A percentile compares a stretch with the other conserved stretches of the same genome.
Evolutionary conservation across 805 yeast genomes (phyloP).

Genomic region (Allodekkera sacchari): DNA sequence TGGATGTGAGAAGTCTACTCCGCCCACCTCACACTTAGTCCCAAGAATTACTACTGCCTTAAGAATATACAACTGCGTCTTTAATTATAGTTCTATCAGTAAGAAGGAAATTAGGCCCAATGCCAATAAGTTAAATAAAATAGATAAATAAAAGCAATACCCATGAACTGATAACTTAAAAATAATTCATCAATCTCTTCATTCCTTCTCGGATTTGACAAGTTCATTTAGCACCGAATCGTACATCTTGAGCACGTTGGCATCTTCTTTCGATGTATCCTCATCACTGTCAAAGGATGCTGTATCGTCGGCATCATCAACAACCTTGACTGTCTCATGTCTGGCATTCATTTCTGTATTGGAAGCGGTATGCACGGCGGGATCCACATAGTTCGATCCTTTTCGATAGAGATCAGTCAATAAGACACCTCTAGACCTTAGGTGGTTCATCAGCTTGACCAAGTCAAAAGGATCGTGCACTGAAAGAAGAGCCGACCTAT

Average conservation of each 20-base stretch:
- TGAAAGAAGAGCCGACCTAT: conserved; percentile 4
- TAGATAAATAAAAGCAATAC: too few species aligned
- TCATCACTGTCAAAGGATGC: neutral
- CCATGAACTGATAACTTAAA: too few species aligned
- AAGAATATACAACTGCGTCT: too few species aligned
- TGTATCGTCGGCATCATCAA: neutral
- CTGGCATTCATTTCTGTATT: conserved; percentile 2
- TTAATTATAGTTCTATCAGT: too few species aligned
- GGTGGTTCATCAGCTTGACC: conserved; percentile 7
- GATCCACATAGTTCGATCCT: neutral
- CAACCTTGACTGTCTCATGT: neutral
- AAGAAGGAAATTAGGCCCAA: too few species aligned
- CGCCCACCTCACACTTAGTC: too few species aligned
- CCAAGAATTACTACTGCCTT: too few species aligned
- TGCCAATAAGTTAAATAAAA: too few species aligned
- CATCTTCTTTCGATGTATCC: conserved; percentile 4
- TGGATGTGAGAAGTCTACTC: too few species aligned
- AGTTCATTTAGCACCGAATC: conserved; percentile 19
- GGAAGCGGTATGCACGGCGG: neutral
- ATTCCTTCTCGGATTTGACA: too few species aligned
- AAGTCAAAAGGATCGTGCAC: conserved; percentile 12
- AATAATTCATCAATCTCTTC: too few species aligned
- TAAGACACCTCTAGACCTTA: conserved; percentile 5
- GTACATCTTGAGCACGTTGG: conserved; percentile 11
- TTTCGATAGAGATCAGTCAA: conserved; percentile 10